phyloP scores from a whole-genome alignment of 768 basidiomycete species.

The Termitomyces sp. region DNA sequence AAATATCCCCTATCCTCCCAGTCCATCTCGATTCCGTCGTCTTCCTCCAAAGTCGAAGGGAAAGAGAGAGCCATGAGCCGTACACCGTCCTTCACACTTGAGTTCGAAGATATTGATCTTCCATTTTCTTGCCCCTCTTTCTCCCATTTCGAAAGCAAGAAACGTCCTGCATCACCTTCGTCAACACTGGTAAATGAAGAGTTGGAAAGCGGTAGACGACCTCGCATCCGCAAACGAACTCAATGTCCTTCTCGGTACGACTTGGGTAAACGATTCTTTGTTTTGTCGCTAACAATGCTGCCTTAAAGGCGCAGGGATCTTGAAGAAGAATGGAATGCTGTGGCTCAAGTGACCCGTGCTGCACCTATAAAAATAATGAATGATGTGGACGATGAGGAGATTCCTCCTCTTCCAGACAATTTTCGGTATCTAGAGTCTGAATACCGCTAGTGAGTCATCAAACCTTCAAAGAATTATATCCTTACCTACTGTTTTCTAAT shows the following conservation, averaged over 20 bases:
- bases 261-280: neutral
- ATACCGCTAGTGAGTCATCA: slow-evolving; percentile 41
- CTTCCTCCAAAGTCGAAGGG: neutral
- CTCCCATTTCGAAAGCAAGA: neutral
- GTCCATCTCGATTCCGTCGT: neutral
- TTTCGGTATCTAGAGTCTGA: slow-evolving; percentile 51
- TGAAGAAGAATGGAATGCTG: slow-evolving; percentile 27
- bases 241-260: neutral
- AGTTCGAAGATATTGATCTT: neutral
- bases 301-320: slow-evolving; percentile 19
- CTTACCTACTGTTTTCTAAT: neutral
- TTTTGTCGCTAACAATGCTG: neutral
- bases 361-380: slow-evolving; percentile 32
- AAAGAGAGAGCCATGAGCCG: neutral
- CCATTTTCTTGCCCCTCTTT: neutral
- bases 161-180: neutral
- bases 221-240: neutral
- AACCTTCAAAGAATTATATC: neutral
- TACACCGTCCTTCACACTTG: neutral
- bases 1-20: neutral
- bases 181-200: neutral
- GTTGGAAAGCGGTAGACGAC: neutral
- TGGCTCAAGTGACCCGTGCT: slow-evolving; percentile 21
- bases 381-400: slow-evolving; percentile 35
- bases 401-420: slow-evolving; percentile 33